These are phyloP conservation scores for Aureobasidium sp. DNA, from an alignment of 2,329 filamentous ascomycete genomes.

Conservation along the genomic window DNA sequence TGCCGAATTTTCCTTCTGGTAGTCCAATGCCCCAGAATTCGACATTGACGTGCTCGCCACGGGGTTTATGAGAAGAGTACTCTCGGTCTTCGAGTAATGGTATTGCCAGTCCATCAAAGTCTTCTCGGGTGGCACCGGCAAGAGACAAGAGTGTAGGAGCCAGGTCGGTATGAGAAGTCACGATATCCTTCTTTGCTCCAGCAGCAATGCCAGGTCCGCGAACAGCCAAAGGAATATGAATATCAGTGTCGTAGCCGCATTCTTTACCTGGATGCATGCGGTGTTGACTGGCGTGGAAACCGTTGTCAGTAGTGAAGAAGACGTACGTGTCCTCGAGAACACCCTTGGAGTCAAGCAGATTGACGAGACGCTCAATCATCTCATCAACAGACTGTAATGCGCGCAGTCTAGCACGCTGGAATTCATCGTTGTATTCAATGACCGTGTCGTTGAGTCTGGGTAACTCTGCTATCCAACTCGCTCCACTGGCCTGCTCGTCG, in stretches of 20 bases:
- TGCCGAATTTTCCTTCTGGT: slow-evolving; percentile 28
- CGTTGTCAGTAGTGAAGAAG: slow-evolving; percentile 55
- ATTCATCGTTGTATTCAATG: slow-evolving; percentile 45
- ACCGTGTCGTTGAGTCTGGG: slow-evolving; percentile 36
- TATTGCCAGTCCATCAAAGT: slow-evolving; percentile 54
- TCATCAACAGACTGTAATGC: slow-evolving; percentile 51
- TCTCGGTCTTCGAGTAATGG: slow-evolving; percentile 25
- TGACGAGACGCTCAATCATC: slow-evolving; percentile 44
- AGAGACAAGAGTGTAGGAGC: slow-evolving; percentile 52
- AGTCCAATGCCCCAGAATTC: slow-evolving; percentile 37
- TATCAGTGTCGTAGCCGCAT: slow-evolving; percentile 53
- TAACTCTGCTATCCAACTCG: slow-evolving; percentile 43
- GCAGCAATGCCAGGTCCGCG: slow-evolving; percentile 50
- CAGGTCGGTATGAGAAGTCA: slow-evolving; percentile 58
- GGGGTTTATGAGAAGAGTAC: slow-evolving; percentile 19
- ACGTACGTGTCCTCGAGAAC: slow-evolving; percentile 48
- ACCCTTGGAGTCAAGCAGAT: slow-evolving; percentile 34
- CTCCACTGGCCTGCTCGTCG: slow-evolving; percentile 33
- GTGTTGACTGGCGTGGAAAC: slow-evolving; percentile 55
- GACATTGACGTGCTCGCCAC: slow-evolving; percentile 42
- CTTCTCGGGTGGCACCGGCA: slow-evolving; percentile 35
- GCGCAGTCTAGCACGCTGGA: slow-evolving; percentile 47
- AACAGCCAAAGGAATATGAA: slow-evolving; percentile 53
- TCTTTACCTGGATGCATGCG: slow-evolving; percentile 52
- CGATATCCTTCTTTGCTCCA: slow-evolving; percentile 37